phyloP scores from a whole-genome alignment of 257 asterid genomes.

The Avicennia marina region DNA sequence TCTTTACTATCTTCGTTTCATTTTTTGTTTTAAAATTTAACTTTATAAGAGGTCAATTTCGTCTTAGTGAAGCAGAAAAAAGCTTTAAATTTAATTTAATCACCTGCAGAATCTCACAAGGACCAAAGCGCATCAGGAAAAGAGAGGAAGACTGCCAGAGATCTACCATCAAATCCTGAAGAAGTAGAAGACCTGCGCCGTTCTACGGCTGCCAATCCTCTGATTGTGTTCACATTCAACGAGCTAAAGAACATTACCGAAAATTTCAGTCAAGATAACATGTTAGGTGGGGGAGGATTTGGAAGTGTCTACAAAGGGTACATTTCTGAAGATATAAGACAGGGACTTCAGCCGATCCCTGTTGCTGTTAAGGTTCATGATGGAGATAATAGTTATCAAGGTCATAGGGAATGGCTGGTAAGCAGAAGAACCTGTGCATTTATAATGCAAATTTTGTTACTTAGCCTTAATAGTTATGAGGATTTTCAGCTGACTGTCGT shows the following conservation, averaged over 20 bases:
- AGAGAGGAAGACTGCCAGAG: slow-evolving; percentile 34
- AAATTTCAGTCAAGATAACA: slow-evolving; percentile 83
- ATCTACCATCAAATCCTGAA: slow-evolving; percentile 80
- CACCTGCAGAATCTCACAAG: slow-evolving; percentile 42
- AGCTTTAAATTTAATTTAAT: not conserved
- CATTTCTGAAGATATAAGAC: slow-evolving; percentile 40
- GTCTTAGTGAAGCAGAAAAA: not conserved
- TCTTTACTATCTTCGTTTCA: too few species aligned
- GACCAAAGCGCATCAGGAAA: slow-evolving; percentile 30
- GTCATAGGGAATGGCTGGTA: slow-evolving; percentile 98
- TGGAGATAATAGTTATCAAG: slow-evolving; percentile 87
- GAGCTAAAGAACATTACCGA: slow-evolving; percentile 62
- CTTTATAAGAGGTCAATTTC: not conserved
- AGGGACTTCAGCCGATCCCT: slow-evolving; percentile 40
- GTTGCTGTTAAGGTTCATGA: slow-evolving; percentile 96
- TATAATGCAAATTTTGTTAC: not conserved
- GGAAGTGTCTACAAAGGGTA: slow-evolving; percentile 89
- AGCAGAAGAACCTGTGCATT: not conserved
- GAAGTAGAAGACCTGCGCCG: slow-evolving; percentile 88
- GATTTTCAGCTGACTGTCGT: not conserved
- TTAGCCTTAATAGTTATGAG: not conserved
- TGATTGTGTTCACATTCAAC: slow-evolving; percentile 65
- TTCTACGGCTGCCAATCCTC: slow-evolving; percentile 51
- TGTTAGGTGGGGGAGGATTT: slow-evolving; percentile 96
- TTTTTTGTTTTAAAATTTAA: not conserved